Base-by-base conservation (phyloP, 192 early-diverging fungal genomes). In the Backusella australiensis region DNA sequence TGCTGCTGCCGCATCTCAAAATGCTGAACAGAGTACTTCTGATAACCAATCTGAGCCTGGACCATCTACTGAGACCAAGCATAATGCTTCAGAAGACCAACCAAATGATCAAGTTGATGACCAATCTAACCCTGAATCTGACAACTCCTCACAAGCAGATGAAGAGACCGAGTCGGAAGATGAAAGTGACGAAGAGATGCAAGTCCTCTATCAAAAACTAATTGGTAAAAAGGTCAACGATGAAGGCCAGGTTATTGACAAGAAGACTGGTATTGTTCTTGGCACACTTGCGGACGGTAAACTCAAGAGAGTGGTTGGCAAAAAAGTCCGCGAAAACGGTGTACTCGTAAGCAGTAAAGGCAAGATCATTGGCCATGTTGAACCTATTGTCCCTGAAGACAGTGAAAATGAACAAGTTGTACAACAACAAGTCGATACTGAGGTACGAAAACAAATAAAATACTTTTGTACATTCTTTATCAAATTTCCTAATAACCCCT, bases 271-370 rank as follows among this genome's bases (percentile, higher is more conserved):
- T 41, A 3, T 35, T 23, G 4, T 69, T 12, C 19, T 69, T 39
- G 68, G 68, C 21, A n/a, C 9, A 23, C 38, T 69, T 41, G 68
- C 12, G 3, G 68, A 69, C 4, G 68, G 68, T 12, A 69, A 69
- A 41, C 36, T 69, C n/a, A 69, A 69, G 21, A 69, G 38, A n/a
- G 68, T 41, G 1, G 9, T 41, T 23, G 68, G 68, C 35, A 69
- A 14, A 23, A 69, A 41, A 21, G 68, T 69, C 68, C 35, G 68
- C 21, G 75, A 75, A 69, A 34, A 42, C 11, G 75, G 75, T 26
- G 44, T 26, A 17, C 67, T 75, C 21, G 14, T 69, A 5, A 68
- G 68, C 34, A 75, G 75, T 44, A 75, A 75, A 53, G 75, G 75
- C 34, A 75, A 68, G 11, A 26, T 23, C 17, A 68, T 75, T 68